These are phyloP conservation scores for Marasmius oreades DNA, from an alignment of 1,284 basidiomycete genomes.

Conservation along the genomic window DNA sequence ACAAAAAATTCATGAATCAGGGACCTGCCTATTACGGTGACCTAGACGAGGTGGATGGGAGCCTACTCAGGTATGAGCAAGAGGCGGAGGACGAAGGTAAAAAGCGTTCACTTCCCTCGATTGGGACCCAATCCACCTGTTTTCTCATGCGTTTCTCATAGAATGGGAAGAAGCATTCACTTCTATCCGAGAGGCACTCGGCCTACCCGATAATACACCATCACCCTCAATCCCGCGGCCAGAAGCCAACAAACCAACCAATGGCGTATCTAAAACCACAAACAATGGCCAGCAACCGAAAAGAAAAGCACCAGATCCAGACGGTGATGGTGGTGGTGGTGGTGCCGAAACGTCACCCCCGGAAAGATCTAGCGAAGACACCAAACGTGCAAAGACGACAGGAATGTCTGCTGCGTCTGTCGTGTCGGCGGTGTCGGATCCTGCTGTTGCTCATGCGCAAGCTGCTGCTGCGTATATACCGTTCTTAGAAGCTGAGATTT, in stretches of 20 bases:
- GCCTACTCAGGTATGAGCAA: constrained; percentile 69
- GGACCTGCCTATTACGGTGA: constrained; percentile 92
- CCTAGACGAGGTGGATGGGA: constrained; percentile 77
- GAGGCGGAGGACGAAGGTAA: constrained; percentile 74
- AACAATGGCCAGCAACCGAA: constrained; percentile 36
- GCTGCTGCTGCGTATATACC: constrained; percentile 70
- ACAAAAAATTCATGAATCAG: constrained; percentile 88
- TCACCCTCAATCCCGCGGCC: constrained; percentile 51
- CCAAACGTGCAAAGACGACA: constrained; percentile 38
- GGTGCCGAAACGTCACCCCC: constrained; percentile 38
- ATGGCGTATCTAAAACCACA: constrained; percentile 18
- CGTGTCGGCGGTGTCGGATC: constrained; percentile 27
- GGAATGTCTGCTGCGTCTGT: constrained; percentile 14
- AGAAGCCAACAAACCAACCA: constrained; percentile 21
- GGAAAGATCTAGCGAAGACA: constrained; percentile 1
- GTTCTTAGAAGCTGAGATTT: constrained; percentile 69
- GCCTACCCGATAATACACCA: constrained; percentile 48
- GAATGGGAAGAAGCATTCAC: constrained; percentile 73
- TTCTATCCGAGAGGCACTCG: constrained; percentile 53
- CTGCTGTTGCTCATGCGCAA: constrained; percentile 45
- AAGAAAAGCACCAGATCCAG: constrained; percentile 48
- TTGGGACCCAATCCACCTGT: background rate
- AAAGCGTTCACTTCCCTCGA: constrained; percentile 17
- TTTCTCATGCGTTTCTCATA: constrained; percentile 23
- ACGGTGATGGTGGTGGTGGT: too few relatives aligned